These are phyloP conservation scores for Corrigiola litoralis DNA, from an alignment of 179 eudicot genomes.

Conservation along the genomic window DNA sequence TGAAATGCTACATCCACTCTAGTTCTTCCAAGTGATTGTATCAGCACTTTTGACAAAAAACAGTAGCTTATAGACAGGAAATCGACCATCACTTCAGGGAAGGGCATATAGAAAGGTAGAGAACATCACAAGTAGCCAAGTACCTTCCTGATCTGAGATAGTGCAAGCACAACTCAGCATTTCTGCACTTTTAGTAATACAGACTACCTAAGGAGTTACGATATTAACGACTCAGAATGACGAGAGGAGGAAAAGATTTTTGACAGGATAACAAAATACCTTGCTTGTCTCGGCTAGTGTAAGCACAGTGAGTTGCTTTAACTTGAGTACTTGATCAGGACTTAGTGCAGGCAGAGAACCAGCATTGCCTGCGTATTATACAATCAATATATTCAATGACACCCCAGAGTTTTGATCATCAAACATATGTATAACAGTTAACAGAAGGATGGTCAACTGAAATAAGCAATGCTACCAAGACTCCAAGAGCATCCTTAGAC, in stretches of 20 bases:
- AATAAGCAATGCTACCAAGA: too few species aligned
- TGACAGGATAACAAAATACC: constrained; percentile 34
- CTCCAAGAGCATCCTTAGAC: too few species aligned
- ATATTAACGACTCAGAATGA: background rate
- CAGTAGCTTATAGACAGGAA: background rate
- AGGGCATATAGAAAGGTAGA: background rate
- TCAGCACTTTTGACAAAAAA: too few species aligned
- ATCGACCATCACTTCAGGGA: background rate
- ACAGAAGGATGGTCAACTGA: background rate
- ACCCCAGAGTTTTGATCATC: background rate
- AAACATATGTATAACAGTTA: background rate
- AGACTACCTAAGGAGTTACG: background rate
- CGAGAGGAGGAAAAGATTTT: background rate
- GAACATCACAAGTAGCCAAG: background rate
- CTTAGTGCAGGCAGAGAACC: constrained; percentile 57
- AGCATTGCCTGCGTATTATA: constrained; percentile 48
- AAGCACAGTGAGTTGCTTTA: constrained; percentile 93
- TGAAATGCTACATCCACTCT: too few species aligned
- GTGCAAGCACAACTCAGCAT: background rate
- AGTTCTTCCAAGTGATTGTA: too few species aligned
- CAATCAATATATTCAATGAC: background rate
- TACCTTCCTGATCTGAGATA: background rate
- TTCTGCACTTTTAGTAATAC: background rate
- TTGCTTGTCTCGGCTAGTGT: constrained; percentile 88
- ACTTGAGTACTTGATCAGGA: constrained; percentile 83